Percentiles rank a stretch among this genome's conserved stretches.
phyloP scores from a whole-genome alignment of 2,329 filamentous ascomycete species.

The Diaporthe ampelina region DNA sequence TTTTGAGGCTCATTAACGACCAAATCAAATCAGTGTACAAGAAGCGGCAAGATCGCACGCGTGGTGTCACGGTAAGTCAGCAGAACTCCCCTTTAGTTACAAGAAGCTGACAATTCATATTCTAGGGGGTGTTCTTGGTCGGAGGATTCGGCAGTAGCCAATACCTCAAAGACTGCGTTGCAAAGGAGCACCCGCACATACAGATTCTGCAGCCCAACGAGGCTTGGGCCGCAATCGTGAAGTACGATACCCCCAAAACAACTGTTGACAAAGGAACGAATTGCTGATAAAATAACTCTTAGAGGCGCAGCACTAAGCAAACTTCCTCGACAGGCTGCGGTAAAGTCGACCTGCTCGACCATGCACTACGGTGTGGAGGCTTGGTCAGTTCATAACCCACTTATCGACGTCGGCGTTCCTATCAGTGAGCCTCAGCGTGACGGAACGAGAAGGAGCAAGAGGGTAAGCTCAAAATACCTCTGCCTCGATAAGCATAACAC shows the following conservation, averaged over 20 bases:
- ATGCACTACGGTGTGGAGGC: background rate
- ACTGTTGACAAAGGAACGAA: background rate
- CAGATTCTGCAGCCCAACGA: constrained; percentile 6
- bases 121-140: background rate
- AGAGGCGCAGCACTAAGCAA: background rate
- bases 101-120: background rate
- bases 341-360: background rate
- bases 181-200: background rate
- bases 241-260: background rate
- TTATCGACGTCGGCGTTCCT: background rate
- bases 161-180: constrained; percentile 3
- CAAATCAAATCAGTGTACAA: background rate
- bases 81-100: background rate
- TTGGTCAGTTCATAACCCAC: background rate
- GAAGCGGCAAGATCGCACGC: background rate
- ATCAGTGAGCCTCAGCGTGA: background rate
- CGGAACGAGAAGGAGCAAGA: background rate
- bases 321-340: background rate
- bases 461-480: background rate
- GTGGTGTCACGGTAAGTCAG: background rate
- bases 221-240: background rate
- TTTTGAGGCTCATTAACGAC: background rate
- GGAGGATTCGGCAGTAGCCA: constrained; percentile 17
- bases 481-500: background rate
- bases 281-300: background rate